Evolutionary conservation across 306 rosid species (phyloP).

Genomic region (Rosa persica): DNA sequence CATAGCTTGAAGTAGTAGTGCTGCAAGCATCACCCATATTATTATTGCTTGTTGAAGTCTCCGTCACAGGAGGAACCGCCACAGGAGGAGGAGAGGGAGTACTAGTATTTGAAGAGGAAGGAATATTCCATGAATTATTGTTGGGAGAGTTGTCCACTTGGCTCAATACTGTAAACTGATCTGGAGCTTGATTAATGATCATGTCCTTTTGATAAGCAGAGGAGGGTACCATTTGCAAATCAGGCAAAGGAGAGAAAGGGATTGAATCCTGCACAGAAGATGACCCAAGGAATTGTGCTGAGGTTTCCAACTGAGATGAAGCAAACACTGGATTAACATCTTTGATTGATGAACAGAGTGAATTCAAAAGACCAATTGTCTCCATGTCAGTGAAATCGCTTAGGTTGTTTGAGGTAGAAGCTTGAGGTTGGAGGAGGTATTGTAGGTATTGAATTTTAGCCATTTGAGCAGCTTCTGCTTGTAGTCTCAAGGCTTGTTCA

Average conservation of each 20-base stretch:
- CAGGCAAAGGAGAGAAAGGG: slow-evolving; percentile 58
- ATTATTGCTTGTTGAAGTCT: slow-evolving; percentile 24
- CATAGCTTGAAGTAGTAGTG: slow-evolving; percentile 41
- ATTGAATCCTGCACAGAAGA: slow-evolving; percentile 28
- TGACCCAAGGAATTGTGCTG: slow-evolving; percentile 13
- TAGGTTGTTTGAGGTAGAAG: slow-evolving; percentile 19
- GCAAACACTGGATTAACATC: slow-evolving; percentile 14
- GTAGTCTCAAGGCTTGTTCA: slow-evolving; percentile 48
- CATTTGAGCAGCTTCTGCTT: slow-evolving; percentile 58
- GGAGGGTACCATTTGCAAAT: slow-evolving; percentile 26
- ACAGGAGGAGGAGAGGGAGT: slow-evolving; percentile 42
- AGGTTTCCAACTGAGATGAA: slow-evolving; percentile 36
- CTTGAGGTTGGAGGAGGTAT: slow-evolving; percentile 45
- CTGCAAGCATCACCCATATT: slow-evolving; percentile 41
- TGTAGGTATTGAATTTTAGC: slow-evolving; percentile 55
- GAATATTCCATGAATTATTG: slow-evolving; percentile 43
- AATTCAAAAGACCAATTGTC: slow-evolving; percentile 31
- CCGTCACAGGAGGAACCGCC: slow-evolving; percentile 23
- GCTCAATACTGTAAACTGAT: slow-evolving; percentile 20
- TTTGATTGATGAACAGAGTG: slow-evolving; percentile 30
- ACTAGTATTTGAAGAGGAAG: slow-evolving; percentile 38
- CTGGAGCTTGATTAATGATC: slow-evolving; percentile 23
- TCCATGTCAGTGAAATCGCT: slow-evolving; percentile 34
- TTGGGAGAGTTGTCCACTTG: slow-evolving; percentile 36
- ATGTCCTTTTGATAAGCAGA: slow-evolving; percentile 12